These are phyloP conservation scores for Globisporangium paddicum DNA, from an alignment of 352 stramenopile genomes.

Conservation along the genomic window DNA sequence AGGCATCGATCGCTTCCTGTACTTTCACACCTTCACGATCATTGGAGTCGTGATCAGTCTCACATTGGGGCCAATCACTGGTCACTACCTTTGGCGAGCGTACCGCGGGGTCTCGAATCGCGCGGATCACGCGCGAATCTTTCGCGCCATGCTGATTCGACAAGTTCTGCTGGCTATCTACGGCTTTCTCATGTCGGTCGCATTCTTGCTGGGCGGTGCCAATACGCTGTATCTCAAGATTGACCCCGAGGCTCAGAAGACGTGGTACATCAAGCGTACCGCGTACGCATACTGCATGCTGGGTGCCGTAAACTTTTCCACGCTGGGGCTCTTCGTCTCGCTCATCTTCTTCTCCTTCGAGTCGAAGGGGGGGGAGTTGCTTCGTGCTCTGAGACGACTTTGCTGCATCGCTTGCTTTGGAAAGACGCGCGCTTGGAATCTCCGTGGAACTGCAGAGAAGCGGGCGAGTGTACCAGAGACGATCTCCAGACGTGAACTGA, in stretches of 20 bases:
- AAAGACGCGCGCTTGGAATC: neutral
- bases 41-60: constrained; percentile 17
- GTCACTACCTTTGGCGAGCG: constrained; percentile 20
- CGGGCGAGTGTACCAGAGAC: constrained; percentile 4
- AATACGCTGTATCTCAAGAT: constrained; percentile 24
- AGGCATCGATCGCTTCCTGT: constrained; percentile 21
- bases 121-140: constrained; percentile 11
- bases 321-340: constrained; percentile 26
- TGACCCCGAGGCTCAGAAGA: constrained; percentile 13
- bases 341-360: constrained; percentile 27
- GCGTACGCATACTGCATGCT: constrained; percentile 26
- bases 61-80: constrained; percentile 13
- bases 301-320: constrained; percentile 28
- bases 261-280: constrained; percentile 24
- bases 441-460: neutral
- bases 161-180: constrained; percentile 23
- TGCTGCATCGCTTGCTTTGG: neutral
- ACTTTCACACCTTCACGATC: constrained; percentile 32
- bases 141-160: constrained; percentile 21
- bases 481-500: constrained; percentile 11
- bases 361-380: constrained; percentile 7
- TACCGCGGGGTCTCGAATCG: constrained; percentile 12
- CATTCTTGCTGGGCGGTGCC: constrained; percentile 18
- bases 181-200: constrained; percentile 22
- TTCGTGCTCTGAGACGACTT: constrained; percentile 1